Evolutionary conservation across 2,329 filamentous ascomycete species (phyloP), one percentile per base, ranked within the genome.

Genomic region (Sclerotinia subarctica): DNA sequence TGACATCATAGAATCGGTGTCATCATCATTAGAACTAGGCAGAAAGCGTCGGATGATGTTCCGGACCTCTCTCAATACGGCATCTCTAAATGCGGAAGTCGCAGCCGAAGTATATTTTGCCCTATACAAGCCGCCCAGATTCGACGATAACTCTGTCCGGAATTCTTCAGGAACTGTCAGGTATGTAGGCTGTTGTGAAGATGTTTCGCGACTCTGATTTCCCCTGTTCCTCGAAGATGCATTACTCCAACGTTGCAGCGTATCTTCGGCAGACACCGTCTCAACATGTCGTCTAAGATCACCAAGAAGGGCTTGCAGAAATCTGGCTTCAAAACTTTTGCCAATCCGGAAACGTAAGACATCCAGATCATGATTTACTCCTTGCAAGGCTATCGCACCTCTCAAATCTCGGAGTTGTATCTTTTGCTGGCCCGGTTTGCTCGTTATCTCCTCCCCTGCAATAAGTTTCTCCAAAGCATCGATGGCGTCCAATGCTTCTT

Each of bases 1-100:
- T 1, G 94, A 94, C 79, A 94, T 89, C 81, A 94, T 90, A 0
- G 93, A 96, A 77, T 95, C 92, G 70, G 90, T 92, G 76, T 99
- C 95, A 73, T 98, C 94, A 69, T 99, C 95, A 73, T 88, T 95
- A 15, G 94, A 96, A 76, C 93, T 97, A 0, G 95, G 95, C 51
- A 99, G 83, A 32, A 94, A 91, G 68, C 88, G 87, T 66, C 93
- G 87, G 62, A 99, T 94, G 60, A 98, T 82, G 46, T 87, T 88
- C 74, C 94, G 91, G 77, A 98, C 90, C 78, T 99, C 95, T 62
- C 91, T 89, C 70, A 96, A 81, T 17, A 96, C 88, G 0, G 91
- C 86, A 52, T 96, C 93, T 72, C 94, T 88, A 78, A 95, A 98
- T 0, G 89, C 88, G 51, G 89, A 85, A n/a, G 93, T 91, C 26